A percentile compares a stretch with the other conserved stretches of the same genome.
phyloP scores from a whole-genome alignment of 2,329 filamentous ascomycete genomes.

The Colletotrichum simmondsii region DNA sequence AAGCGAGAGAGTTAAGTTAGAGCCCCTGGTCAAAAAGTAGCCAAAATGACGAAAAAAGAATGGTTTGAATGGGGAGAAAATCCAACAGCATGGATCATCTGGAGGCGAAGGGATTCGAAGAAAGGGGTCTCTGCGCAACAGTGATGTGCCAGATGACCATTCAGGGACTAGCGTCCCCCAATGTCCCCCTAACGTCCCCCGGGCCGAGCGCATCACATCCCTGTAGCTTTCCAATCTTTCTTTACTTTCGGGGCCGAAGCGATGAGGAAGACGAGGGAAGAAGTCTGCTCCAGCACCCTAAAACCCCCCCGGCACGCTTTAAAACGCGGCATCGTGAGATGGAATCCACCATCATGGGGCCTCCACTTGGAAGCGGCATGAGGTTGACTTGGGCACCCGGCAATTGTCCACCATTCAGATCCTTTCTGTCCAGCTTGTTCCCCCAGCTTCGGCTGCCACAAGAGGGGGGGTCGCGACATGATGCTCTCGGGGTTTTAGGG shows the following conservation, averaged over 20 bases:
- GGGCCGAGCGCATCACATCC: conserved; percentile 1
- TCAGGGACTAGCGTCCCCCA: conserved; percentile 8
- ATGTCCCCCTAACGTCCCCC: not conserved
- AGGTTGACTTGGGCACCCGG: not conserved
- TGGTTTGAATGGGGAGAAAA: not conserved
- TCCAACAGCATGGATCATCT: not conserved
- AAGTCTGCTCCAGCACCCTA: conserved; percentile 10
- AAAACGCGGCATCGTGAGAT: conserved; percentile 11
- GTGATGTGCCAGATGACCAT: conserved; percentile 9
- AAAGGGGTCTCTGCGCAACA: not conserved
- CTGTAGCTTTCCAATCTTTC: not conserved
- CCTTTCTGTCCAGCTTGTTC: not conserved
- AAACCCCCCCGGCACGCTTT: conserved; percentile 12
- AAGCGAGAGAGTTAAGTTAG: not conserved
- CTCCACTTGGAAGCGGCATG: conserved; percentile 6
- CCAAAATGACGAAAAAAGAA: not conserved
- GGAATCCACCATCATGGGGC: not conserved
- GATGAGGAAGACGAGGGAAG: not conserved
- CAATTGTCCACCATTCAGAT: not conserved
- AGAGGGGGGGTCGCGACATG: not conserved
- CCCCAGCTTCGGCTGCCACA: not conserved
- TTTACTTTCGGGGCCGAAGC: not conserved
- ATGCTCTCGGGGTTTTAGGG: not conserved
- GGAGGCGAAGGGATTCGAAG: conserved; percentile 24
- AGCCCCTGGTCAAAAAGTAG: not conserved